Conservation (phyloP, 2,329 filamentous ascomycete genomes). For the Elsinoe arachidis region DNA sequence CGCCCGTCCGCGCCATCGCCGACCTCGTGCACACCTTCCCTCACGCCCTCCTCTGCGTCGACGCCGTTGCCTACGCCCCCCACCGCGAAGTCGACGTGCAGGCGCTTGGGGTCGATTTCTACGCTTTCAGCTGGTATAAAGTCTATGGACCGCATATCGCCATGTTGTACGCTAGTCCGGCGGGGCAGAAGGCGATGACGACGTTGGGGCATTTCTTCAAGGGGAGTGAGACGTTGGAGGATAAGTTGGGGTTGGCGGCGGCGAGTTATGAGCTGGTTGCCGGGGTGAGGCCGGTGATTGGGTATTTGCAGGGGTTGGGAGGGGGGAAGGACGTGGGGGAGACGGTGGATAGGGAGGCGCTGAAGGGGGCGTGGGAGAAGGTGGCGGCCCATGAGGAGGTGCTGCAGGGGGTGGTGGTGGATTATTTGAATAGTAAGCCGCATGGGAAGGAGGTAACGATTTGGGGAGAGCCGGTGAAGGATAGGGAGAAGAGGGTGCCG, state of each 20-base stretch:
- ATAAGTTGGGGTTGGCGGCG: slow-evolving; percentile 60
- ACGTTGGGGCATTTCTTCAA: slow-evolving; percentile 64
- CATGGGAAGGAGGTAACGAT: slow-evolving; percentile 43
- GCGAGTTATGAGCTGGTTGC: slow-evolving; percentile 63
- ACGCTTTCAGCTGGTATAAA: slow-evolving; percentile 76
- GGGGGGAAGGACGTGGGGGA: slow-evolving; percentile 50
- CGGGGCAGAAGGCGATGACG: slow-evolving; percentile 47
- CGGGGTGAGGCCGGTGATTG: slow-evolving; percentile 51
- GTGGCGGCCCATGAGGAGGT: slow-evolving; percentile 52
- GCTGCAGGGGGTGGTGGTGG: slow-evolving; percentile 51
- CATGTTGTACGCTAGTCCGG: slow-evolving; percentile 56
- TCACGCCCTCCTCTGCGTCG: slow-evolving; percentile 58
- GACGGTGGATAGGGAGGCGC: slow-evolving; percentile 33
- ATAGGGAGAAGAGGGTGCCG: slow-evolving; percentile 47
- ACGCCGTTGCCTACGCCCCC: slow-evolving; percentile 69
- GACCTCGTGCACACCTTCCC: slow-evolving; percentile 44
- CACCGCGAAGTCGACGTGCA: slow-evolving; percentile 62
- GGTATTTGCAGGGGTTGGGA: slow-evolving; percentile 38
- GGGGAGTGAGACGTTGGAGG: slow-evolving; percentile 44
- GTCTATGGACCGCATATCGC: slow-evolving; percentile 70
- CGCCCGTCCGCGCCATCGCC: slow-evolving; percentile 51
- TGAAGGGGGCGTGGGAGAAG: slow-evolving; percentile 38
- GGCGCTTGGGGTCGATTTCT: slow-evolving; percentile 63
- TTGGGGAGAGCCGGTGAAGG: slow-evolving; percentile 46
- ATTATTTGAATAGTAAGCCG: slow-evolving; percentile 46